Evolutionary conservation across 2,329 filamentous ascomycete genomes (phyloP).

Genomic region (Tolypocladium ovalisporum): DNA sequence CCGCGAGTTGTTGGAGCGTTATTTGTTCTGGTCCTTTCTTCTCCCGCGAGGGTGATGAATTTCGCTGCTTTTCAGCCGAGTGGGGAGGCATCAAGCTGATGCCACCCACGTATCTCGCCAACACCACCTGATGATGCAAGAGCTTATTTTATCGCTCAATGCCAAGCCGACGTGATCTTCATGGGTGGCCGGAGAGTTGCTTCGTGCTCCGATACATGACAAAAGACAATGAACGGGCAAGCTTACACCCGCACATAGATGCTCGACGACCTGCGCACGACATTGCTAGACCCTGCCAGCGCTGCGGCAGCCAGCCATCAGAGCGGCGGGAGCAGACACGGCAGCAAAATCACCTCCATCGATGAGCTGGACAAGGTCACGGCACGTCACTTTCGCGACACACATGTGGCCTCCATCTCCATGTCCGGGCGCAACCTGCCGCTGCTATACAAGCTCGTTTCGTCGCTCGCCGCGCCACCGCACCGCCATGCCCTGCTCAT

Average conservation of each 20-base stretch:
- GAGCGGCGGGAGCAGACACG: conserved; percentile 1
- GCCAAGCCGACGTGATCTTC: not conserved
- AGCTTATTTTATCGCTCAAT: not conserved
- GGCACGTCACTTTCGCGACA: conserved; percentile 34
- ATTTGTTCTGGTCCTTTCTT: no score
- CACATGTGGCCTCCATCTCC: conserved; percentile 34
- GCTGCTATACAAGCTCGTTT: conserved; percentile 44
- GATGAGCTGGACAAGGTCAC: conserved; percentile 35
- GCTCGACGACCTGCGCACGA: conserved; percentile 4
- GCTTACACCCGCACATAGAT: conserved; percentile 1
- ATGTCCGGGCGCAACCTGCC: conserved; percentile 42
- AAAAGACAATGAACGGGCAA: no score
- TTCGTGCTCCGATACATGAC: no score
- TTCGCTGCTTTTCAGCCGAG: not conserved
- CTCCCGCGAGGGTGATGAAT: not conserved
- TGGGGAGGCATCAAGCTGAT: not conserved
- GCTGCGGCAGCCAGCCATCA: not conserved
- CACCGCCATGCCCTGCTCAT: conserved; percentile 38
- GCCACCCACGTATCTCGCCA: not conserved
- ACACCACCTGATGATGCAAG: not conserved
- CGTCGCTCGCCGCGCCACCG: conserved; percentile 36
- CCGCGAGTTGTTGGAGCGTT: not conserved
- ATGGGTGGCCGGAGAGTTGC: not conserved
- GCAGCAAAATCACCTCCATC: conserved; percentile 26
- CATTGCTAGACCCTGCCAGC: not conserved